These are phyloP conservation scores for Chrysoporthe deuterocubensis DNA, from an alignment of 2,329 filamentous ascomycete species.

Conservation along the genomic window DNA sequence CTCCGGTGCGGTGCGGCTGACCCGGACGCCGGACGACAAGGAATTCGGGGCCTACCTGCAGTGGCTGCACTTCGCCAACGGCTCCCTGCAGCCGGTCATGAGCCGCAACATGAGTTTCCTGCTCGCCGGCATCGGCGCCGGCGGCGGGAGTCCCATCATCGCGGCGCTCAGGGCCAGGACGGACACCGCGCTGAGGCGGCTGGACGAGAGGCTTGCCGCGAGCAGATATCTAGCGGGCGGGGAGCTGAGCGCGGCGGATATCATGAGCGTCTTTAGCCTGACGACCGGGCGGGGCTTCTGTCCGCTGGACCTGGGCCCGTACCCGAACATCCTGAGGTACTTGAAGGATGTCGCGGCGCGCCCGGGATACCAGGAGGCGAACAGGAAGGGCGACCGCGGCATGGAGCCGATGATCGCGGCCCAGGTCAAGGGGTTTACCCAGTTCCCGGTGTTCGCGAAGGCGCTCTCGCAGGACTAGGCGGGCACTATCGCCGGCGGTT, in stretches of 20 bases:
- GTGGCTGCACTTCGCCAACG: slow-evolving; percentile 65
- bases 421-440: slow-evolving; percentile 21
- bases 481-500: not conserved
- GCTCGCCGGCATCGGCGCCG: slow-evolving; percentile 38
- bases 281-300: slow-evolving; percentile 63
- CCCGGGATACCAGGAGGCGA: slow-evolving; percentile 51
- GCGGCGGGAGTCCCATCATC: slow-evolving; percentile 25
- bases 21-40: slow-evolving; percentile 52
- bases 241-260: slow-evolving; percentile 67
- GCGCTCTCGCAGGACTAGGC: not conserved
- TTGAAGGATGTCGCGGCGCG: slow-evolving; percentile 48
- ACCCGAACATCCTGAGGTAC: slow-evolving; percentile 50
- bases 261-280: slow-evolving; percentile 64
- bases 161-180: slow-evolving; percentile 39
- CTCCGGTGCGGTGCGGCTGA: slow-evolving; percentile 14
- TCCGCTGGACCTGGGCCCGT: slow-evolving; percentile 44
- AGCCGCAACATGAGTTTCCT: slow-evolving; percentile 40
- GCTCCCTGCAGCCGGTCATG: slow-evolving; percentile 30
- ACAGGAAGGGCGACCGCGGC: slow-evolving; percentile 53
- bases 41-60: slow-evolving; percentile 65
- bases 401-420: slow-evolving; percentile 39
- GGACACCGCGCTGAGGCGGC: slow-evolving; percentile 38
- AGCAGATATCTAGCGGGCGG: slow-evolving; percentile 62
- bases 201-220: slow-evolving; percentile 53
- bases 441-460: slow-evolving; percentile 20